Evolutionary conservation across 2,329 filamentous ascomycete species (phyloP).

Genomic region (Fusarium pseudocircinatum): DNA sequence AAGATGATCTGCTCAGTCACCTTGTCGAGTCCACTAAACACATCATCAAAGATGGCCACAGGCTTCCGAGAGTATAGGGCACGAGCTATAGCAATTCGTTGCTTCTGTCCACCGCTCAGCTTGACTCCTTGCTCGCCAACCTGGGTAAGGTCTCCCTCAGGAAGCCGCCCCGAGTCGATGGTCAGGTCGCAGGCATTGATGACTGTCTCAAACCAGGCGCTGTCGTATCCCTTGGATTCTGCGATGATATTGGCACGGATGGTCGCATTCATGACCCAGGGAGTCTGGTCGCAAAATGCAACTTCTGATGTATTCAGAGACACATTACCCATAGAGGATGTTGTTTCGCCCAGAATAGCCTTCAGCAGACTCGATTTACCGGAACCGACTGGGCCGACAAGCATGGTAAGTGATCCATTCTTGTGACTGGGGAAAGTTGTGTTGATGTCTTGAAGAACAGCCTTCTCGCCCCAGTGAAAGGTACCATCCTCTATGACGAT

Average conservation of each 20-base stretch:
- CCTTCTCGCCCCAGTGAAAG: conserved; percentile 44
- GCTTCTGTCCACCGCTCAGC: conserved; percentile 49
- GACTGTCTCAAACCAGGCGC: conserved; percentile 45
- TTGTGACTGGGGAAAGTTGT: conserved; percentile 28
- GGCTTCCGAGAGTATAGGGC: conserved; percentile 47
- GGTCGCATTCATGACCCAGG: conserved; percentile 48
- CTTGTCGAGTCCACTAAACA: conserved; percentile 53
- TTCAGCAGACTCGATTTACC: conserved; percentile 48
- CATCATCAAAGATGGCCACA: conserved; percentile 52
- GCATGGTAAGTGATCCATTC: conserved; percentile 42
- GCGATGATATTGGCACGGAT: conserved; percentile 50
- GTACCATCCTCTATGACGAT: conserved; percentile 37
- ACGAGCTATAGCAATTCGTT: conserved; percentile 48
- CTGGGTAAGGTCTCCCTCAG: conserved; percentile 38
- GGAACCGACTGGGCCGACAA: conserved; percentile 46
- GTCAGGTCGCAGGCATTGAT: conserved; percentile 48
- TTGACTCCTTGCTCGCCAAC: conserved; percentile 48
- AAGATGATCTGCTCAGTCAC: conserved; percentile 55
- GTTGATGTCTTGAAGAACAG: conserved; percentile 39
- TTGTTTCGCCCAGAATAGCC: conserved; percentile 45
- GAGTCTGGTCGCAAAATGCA: conserved; percentile 46
- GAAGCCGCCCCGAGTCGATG: conserved; percentile 41
- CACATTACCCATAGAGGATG: conserved; percentile 32
- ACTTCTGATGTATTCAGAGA: conserved; percentile 37
- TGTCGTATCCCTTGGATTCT: conserved; percentile 44